Base-by-base conservation (phyloP, 1,139 yeast genomes). In the Suhomyces bolitotheri region DNA sequence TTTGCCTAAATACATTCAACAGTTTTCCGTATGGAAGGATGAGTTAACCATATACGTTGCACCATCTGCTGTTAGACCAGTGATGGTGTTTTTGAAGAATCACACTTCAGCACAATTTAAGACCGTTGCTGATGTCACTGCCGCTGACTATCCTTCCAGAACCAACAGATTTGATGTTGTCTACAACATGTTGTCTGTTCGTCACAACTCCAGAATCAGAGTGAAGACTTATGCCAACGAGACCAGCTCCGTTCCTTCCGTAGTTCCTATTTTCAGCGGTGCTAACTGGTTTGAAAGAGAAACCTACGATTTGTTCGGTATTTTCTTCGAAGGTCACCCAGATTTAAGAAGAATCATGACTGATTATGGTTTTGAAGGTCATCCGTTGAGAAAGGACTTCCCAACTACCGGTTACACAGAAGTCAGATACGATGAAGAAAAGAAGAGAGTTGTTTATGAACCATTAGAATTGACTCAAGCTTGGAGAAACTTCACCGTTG, bases 211-310 rank as follows among this genome's bases (percentile, higher is more conserved):
- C 10, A 77, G 96, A 61, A 84, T 87, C 58, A 76, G 95, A 62
- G 90, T 87, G 56, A 87, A 87, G 71, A 86, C 96, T 16, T 87
- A 84, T 55, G 95, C 96, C 16, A 80, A 80, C 40, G 96, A 87
- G 62, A 78, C 85, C 34, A 74, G 84, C 34, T 78, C 94, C 6
- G 95, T 87, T 41, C 96, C 96, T 28, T 80, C 89, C 37, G 62
- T 83, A 42, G 80, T 82, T 13, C 78, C 80, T 14, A 56, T 87
- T 41, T 85, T 66, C 60, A 79, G 80, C 58, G 95, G 95, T 45
- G 83, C 89, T 44, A 86, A 87, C 66, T 87, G 96, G 96, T 83
- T 78, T 57, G 95, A 86, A 66, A 78, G 95, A 62, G 95, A 86
- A 62, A 80, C 94, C 10, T 86, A 84, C 60, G 95, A 86, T 58